phyloP scores from a whole-genome alignment of 768 basidiomycete species.

The Vishniacozyma victoriae region DNA sequence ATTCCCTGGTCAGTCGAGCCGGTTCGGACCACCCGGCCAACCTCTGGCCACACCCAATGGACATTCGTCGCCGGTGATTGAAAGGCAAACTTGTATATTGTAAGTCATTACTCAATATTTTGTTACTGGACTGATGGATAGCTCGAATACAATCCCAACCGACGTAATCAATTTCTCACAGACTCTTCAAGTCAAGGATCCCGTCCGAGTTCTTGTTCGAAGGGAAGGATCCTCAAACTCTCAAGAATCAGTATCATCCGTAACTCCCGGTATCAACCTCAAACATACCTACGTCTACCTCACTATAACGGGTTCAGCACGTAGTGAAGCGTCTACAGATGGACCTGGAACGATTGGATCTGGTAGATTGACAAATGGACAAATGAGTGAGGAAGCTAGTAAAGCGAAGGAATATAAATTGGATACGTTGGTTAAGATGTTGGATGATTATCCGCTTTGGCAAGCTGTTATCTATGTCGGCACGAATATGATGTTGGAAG shows the following conservation, averaged over 20 bases:
- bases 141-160: constrained; percentile 85
- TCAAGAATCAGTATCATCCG: constrained; percentile 40
- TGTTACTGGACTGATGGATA: constrained; percentile 50
- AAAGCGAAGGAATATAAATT: constrained; percentile 51
- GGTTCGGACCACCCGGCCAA: constrained; percentile 24
- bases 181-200: constrained; percentile 87
- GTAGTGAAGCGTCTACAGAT: constrained; percentile 52
- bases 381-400: constrained; percentile 35
- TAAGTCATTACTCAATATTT: constrained; percentile 15
- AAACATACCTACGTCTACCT: constrained; percentile 96
- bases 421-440: constrained; percentile 76
- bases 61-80: constrained; percentile 12
- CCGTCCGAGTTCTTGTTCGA: constrained; percentile 93
- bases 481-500: constrained; percentile 40
- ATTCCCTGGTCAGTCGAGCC: constrained; percentile 36
- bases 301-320: constrained; percentile 71
- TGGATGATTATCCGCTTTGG: constrained; percentile 50
- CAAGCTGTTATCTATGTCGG: constrained; percentile 45
- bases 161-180: constrained; percentile 94
- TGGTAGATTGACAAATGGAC: constrained; percentile 54
- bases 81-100: constrained; percentile 46
- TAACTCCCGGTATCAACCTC: constrained; percentile 49
- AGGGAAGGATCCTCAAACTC: constrained; percentile 51
- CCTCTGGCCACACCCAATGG: constrained; percentile 1
- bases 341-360: constrained; percentile 80